Conservation (phyloP, 2,329 filamentous ascomycete genomes). For the Epichloe brachyelytri region DNA sequence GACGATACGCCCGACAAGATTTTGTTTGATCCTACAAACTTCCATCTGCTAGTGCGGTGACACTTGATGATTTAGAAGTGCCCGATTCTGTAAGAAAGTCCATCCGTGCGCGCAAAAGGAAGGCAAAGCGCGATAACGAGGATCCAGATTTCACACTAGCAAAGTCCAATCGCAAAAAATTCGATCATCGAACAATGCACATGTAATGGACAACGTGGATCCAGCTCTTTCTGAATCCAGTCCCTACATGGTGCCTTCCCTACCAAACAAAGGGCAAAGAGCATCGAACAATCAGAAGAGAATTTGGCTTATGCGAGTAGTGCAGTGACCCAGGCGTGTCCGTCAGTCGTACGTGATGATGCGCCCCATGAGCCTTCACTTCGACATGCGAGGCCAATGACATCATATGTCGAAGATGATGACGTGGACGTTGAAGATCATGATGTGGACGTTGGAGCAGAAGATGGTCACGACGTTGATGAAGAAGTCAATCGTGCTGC, state of each 20-base stretch:
- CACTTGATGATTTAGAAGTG: constrained; percentile 31
- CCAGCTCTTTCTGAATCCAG: constrained; percentile 34
- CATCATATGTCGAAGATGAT: constrained; percentile 37
- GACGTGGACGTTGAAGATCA: constrained; percentile 23
- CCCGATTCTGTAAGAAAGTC: constrained; percentile 44
- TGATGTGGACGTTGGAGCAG: constrained; percentile 22
- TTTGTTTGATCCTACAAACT: constrained; percentile 45
- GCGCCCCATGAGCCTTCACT: constrained; percentile 32
- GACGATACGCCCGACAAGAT: constrained; percentile 45
- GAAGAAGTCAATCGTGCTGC: neutral
- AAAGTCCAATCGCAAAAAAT: constrained; percentile 28
- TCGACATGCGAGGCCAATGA: constrained; percentile 37
- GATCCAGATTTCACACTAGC: constrained; percentile 39
- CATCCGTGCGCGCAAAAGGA: constrained; percentile 39
- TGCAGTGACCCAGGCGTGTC: constrained; percentile 15
- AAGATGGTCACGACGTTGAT: constrained; percentile 1
- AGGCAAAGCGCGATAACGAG: constrained; percentile 38
- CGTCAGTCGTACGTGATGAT: neutral
- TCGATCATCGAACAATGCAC: constrained; percentile 15
- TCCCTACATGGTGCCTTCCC: neutral
- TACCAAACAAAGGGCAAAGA: neutral
- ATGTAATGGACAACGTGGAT: constrained; percentile 32
- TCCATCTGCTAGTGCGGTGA: constrained; percentile 32
- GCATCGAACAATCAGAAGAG: constrained; percentile 9
- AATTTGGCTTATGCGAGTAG: constrained; percentile 11